phyloP scores from a whole-genome alignment of 2,329 filamentous ascomycete genomes.

The Trichoderma oligosporum region DNA sequence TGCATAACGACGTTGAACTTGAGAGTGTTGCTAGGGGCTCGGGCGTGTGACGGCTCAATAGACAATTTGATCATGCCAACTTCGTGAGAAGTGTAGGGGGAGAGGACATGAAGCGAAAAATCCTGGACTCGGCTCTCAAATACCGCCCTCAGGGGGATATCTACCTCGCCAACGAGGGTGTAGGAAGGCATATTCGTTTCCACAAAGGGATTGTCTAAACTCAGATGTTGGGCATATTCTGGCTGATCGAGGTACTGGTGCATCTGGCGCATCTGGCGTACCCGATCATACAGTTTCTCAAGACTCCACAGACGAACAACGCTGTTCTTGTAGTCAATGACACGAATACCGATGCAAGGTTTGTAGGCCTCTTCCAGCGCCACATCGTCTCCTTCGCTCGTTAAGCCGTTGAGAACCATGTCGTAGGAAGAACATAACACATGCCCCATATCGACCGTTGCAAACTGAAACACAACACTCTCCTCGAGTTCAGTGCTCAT shows the following conservation, averaged over 20 bases:
- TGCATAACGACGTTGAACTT: slow-evolving; percentile 99
- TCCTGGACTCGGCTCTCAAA: slow-evolving; percentile 95
- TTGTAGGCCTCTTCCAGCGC: slow-evolving; percentile 78
- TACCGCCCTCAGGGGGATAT: slow-evolving; percentile 87
- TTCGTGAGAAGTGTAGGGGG: slow-evolving; percentile 85
- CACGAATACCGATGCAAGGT: slow-evolving; percentile 84
- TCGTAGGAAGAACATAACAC: slow-evolving; percentile 91
- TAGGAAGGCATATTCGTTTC: slow-evolving; percentile 90
- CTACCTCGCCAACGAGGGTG: slow-evolving; percentile 86
- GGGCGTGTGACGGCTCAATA: slow-evolving; percentile 86
- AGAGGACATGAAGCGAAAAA: slow-evolving; percentile 84
- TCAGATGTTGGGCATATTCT: slow-evolving; percentile 90
- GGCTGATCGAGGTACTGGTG: slow-evolving; percentile 94
- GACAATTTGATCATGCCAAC: slow-evolving; percentile 88
- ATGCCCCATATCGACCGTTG: slow-evolving; percentile 84
- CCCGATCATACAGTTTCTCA: slow-evolving; percentile 82
- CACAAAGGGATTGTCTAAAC: slow-evolving; percentile 86
- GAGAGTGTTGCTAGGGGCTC: slow-evolving; percentile 84
- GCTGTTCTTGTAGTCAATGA: slow-evolving; percentile 82
- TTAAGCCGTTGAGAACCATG: slow-evolving; percentile 87
- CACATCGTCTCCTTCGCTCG: slow-evolving; percentile 76
- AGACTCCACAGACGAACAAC: slow-evolving; percentile 93
- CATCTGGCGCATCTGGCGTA: slow-evolving; percentile 92
- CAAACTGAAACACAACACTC: slow-evolving; percentile 89
- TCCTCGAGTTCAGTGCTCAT: slow-evolving; percentile 97